A percentile compares a stretch with the other conserved stretches of the same genome.
These are phyloP conservation scores for Draba incana DNA, from an alignment of 345 rosid genomes.

Conservation along the genomic window DNA sequence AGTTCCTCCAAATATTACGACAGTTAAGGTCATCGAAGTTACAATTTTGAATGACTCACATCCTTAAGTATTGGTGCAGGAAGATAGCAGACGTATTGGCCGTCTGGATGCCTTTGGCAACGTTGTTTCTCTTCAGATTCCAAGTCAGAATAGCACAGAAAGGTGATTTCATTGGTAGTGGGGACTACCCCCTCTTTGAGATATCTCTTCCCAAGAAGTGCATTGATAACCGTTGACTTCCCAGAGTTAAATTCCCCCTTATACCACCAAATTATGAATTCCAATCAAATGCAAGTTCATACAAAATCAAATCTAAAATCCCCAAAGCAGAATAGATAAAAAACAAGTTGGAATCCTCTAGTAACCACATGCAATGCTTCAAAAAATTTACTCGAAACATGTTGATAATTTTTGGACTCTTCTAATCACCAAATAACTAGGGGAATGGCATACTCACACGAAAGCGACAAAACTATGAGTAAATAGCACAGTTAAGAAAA, in stretches of 20 bases:
- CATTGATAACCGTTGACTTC: conserved; percentile 91
- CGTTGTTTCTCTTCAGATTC: conserved; percentile 66
- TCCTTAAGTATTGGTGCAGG: conserved; percentile 90
- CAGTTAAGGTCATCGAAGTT: conserved; percentile 3
- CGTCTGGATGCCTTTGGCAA: conserved; percentile 92
- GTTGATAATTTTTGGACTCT: not conserved
- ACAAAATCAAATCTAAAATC: conserved; percentile 9
- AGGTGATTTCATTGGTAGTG: conserved; percentile 93
- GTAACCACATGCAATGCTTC: not conserved
- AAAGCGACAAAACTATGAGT: not conserved
- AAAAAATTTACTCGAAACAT: not conserved
- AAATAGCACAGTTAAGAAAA: conserved; percentile 4
- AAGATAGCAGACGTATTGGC: conserved; percentile 84
- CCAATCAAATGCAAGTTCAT: conserved; percentile 1
- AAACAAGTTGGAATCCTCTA: conserved; percentile 5
- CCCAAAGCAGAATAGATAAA: not conserved
- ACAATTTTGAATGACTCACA: conserved; percentile 50
- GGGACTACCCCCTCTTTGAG: conserved; percentile 94
- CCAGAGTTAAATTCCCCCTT: conserved; percentile 99
- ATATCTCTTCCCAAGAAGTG: conserved; percentile 89
- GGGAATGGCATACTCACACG: conserved; percentile 16
- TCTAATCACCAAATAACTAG: conserved; percentile 14
- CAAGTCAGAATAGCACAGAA: conserved; percentile 67
- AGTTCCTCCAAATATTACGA: conserved; percentile 22
- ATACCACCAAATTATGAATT: conserved; percentile 28